Evolutionary conservation across 2,329 filamentous ascomycete genomes (phyloP), one percentile per base, ranked within the genome.

Genomic region (Paramyrothecium roridum): DNA sequence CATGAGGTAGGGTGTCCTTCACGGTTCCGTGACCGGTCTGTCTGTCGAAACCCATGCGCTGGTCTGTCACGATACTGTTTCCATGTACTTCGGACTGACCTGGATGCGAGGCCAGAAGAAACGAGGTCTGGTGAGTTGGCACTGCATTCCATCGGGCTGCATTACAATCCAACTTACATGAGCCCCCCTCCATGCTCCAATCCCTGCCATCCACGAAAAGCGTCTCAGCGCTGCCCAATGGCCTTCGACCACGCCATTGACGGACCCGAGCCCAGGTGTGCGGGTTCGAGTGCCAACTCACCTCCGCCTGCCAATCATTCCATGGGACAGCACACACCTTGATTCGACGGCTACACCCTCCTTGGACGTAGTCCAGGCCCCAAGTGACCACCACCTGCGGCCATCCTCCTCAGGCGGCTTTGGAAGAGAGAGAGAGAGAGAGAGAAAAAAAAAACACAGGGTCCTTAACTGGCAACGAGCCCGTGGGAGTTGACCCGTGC

Each of bases 91-190:
- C 26, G 26, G 26, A 30, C 26, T 30, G 26, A n/a, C 26, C 10
- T 30, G 26, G 26, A 30, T 30, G 26, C 26, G 10, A 30, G 26
- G 26, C 26, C 26, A 30, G 26, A 30, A 56, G n/a, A 33, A 48
- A 20, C 52, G 48, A 48, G 40, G 59, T 59, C 49, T 57, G 40
- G 20, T 66, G 64, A 64, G 64, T 65, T 66, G 64, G 65, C 64
- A 64, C 48, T 66, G 63, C 64, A 66, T 65, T 57, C 48, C 50
- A 43, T 43, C 37, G 13, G n/a, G 13, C 37, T 43, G 37, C 37
- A 43, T 43, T 43, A 43, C 37, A 43, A 43, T 43, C 37, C 37
- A 16, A 43, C 37, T 17, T 43, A 43, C 37, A 43, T 43, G 37
- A 17, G 4, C 37, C 37, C 13, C 37, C 37, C 26, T 30, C 26